Base-by-base conservation (phyloP, 495 filamentous ascomycete genomes). In the Penicillium desertorum region DNA sequence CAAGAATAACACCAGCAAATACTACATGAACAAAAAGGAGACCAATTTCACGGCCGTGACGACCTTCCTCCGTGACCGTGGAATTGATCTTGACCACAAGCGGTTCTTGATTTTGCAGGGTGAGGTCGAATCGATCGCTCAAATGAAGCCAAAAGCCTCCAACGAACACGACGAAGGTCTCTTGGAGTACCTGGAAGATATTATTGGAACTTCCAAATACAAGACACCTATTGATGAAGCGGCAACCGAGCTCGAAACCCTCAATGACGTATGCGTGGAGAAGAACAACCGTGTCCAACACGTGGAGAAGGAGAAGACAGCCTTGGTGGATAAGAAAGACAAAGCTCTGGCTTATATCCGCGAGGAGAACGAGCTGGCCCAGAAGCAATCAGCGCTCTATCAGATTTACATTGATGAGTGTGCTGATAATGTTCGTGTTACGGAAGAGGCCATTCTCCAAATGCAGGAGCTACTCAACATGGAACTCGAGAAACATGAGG, bases 201-300 rank as follows among this genome's bases (percentile, higher is more conserved):
- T 98, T 62, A 97, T 98, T 59, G 94, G 94, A 51, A 98, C 94
- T 0, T 96, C 92, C 14, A 96, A 95, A 66, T 98, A 98, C 75
- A 98, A 98, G 73, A 83, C 88, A 5, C 92, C 94, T 0, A 98
- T 98, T 63, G 92, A 98, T 64, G 95, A 98, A 75, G 84, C 90
- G 4, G 93, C 91, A 0, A 72, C 87, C 6, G 88, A 97, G 70
- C 88, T 93, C 3, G 94, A 98, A 66, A 85, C 85, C 4, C 80
- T 98, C 42, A 98, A 98, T 64, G 94, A 98, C 61, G 84, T 96
- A 10, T 98, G 94, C 68, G 77, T 88, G 49, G 94, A 98, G 69
- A 98, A 98, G 79, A 94, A 87, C 62, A 86, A 85, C 45, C 88
- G 95, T 45, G 95, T 98, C 6, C 90, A 96, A 74, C 93, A 96